Conservation (phyloP, 345 rosid genomes). For the Camelina neglecta region DNA sequence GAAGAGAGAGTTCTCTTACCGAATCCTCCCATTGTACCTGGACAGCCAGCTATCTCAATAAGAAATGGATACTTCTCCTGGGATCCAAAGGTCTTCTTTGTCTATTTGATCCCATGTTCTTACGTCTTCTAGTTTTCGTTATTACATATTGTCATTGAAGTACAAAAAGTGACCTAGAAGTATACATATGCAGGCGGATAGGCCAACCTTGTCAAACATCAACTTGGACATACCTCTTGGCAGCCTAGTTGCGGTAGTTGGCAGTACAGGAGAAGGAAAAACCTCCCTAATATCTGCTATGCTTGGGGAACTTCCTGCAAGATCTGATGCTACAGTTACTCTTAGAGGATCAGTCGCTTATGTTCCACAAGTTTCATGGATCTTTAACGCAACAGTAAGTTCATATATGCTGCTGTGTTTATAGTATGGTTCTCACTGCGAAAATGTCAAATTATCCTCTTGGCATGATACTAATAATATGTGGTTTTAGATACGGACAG, state of each 20-base stretch:
- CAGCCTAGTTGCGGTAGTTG: constrained; percentile 94
- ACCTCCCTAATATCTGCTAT: constrained; percentile 94
- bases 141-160: constrained; percentile 18
- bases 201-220: constrained; percentile 81
- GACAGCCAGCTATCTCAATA: constrained; percentile 77
- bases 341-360: constrained; percentile 90
- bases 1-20: constrained; percentile 96
- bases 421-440: constrained; percentile 18
- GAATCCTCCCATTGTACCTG: constrained; percentile 81
- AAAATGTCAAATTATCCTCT: constrained; percentile 5
- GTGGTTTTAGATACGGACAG: not conserved
- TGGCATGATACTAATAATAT: not conserved
- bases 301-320: constrained; percentile 97
- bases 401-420: constrained; percentile 26
- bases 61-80: constrained; percentile 91
- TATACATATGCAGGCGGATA: constrained; percentile 70
- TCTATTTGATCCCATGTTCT: constrained; percentile 10
- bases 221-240: constrained; percentile 88
- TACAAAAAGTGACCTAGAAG: constrained; percentile 6
- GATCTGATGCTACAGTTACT: constrained; percentile 64
- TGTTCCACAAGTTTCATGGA: constrained; percentile 99
- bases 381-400: constrained; percentile 97
- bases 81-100: constrained; percentile 80
- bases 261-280: constrained; percentile 99
- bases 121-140: constrained; percentile 35